Conservation (phyloP, 2,329 filamentous ascomycete genomes). For the Exophiala alcalophila region DNA sequence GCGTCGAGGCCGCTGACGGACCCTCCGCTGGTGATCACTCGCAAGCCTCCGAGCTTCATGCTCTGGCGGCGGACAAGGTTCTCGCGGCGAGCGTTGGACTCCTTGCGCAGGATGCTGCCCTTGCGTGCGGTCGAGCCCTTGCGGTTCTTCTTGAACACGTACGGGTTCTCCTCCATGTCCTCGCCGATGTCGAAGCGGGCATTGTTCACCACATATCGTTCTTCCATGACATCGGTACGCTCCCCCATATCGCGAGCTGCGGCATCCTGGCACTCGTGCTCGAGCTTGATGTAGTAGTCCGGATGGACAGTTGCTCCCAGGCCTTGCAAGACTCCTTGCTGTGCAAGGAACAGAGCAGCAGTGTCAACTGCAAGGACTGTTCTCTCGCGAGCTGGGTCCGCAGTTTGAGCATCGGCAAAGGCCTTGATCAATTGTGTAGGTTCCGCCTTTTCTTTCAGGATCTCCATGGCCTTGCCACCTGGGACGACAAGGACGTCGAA, state of each 20-base stretch:
- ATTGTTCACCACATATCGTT: slow-evolving; percentile 86
- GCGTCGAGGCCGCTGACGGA: slow-evolving; percentile 79
- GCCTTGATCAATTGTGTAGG: slow-evolving; percentile 70
- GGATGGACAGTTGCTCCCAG: slow-evolving; percentile 79
- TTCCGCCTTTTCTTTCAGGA: slow-evolving; percentile 59
- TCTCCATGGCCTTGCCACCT: slow-evolving; percentile 62
- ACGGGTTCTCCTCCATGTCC: slow-evolving; percentile 77
- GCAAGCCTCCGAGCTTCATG: slow-evolving; percentile 65
- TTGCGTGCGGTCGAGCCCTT: slow-evolving; percentile 65
- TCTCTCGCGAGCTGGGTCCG: slow-evolving; percentile 74
- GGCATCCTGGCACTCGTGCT: slow-evolving; percentile 74
- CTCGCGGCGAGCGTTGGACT: slow-evolving; percentile 71
- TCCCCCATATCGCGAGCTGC: slow-evolving; percentile 67
- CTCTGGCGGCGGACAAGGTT: slow-evolving; percentile 74
- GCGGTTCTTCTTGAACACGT: slow-evolving; percentile 69
- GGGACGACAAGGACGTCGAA: slow-evolving; percentile 78
- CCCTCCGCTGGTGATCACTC: slow-evolving; percentile 78
- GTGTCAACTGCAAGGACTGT: slow-evolving; percentile 78
- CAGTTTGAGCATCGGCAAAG: slow-evolving; percentile 76
- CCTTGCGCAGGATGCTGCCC: slow-evolving; percentile 78
- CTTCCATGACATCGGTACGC: slow-evolving; percentile 77
- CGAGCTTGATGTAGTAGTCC: slow-evolving; percentile 74
- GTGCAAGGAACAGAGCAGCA: slow-evolving; percentile 72
- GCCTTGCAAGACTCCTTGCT: slow-evolving; percentile 73
- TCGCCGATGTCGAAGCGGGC: slow-evolving; percentile 77